phyloP scores from a whole-genome alignment of 169 alveolate genomes.

The Cryptosporidium xiaoi region DNA sequence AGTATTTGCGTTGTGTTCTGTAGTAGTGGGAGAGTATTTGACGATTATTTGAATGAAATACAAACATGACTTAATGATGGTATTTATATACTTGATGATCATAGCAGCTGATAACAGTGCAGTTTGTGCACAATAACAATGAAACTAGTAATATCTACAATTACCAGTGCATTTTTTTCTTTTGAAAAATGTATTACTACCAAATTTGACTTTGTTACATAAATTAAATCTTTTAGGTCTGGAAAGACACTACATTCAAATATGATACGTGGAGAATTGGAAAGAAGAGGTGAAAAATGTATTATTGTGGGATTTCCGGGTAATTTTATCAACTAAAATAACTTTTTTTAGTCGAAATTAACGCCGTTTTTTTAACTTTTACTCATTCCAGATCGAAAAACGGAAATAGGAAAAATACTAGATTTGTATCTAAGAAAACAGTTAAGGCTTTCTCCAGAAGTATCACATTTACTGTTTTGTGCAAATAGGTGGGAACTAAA shows the following conservation, averaged over 20 bases:
- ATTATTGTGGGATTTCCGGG: conserved; percentile 84
- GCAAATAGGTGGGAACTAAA: conserved; percentile 95
- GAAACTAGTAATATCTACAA: too few species aligned
- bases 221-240: conserved; percentile 79
- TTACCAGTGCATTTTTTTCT: neutral
- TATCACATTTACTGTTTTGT: conserved; percentile 92
- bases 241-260: conserved; percentile 92
- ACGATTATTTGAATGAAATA: too few species aligned
- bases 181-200: neutral
- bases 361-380: neutral
- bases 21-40: too few species aligned
- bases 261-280: conserved; percentile 80
- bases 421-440: conserved; percentile 84
- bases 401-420: conserved; percentile 85
- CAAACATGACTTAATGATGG: too few species aligned
- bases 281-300: conserved; percentile 77
- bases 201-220: neutral
- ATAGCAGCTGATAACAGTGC: too few species aligned
- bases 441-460: conserved; percentile 84
- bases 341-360: neutral
- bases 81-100: too few species aligned
- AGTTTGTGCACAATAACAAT: too few species aligned
- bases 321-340: conserved; percentile 63
- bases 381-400: conserved; percentile 37
- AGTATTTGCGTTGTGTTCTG: neutral